Conservation (phyloP, 2,329 filamentous ascomycete genomes). For the Diaporthe velutina region DNA sequence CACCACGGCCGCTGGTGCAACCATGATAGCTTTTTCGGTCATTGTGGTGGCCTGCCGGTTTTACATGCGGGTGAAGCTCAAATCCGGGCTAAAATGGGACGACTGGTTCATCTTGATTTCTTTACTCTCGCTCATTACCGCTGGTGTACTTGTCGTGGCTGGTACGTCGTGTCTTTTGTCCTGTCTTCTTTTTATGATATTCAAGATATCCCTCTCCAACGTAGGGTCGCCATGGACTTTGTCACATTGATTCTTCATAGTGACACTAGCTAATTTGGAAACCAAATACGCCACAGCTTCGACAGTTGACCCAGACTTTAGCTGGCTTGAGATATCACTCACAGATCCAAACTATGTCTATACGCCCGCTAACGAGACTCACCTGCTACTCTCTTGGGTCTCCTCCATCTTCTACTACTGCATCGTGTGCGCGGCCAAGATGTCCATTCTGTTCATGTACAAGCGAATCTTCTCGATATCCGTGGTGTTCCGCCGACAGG, state of each 20-base stretch:
- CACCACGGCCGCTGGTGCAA: background rate
- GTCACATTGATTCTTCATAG: background rate
- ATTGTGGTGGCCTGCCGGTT: background rate
- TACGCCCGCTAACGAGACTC: background rate
- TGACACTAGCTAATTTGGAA: background rate
- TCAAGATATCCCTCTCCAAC: background rate
- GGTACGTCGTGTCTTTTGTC: background rate
- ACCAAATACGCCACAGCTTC: background rate
- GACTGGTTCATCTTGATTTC: conserved; percentile 1
- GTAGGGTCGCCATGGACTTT: background rate
- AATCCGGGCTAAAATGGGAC: background rate
- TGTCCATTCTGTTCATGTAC: background rate
- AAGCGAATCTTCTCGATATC: conserved; percentile 1
- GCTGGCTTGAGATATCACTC: background rate
- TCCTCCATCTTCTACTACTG: background rate
- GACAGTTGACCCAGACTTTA: background rate
- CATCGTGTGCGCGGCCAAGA: background rate
- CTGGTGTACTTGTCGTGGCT: background rate
- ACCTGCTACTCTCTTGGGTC: background rate
- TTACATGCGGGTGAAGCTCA: background rate
- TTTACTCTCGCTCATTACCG: background rate
- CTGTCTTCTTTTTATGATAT: background rate
- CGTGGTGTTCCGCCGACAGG: background rate
- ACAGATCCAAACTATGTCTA: background rate
- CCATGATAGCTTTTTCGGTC: background rate